Evolutionary conservation across 192 early-diverging fungal genomes (phyloP).

Genomic region (Spinellus fusiger): DNA sequence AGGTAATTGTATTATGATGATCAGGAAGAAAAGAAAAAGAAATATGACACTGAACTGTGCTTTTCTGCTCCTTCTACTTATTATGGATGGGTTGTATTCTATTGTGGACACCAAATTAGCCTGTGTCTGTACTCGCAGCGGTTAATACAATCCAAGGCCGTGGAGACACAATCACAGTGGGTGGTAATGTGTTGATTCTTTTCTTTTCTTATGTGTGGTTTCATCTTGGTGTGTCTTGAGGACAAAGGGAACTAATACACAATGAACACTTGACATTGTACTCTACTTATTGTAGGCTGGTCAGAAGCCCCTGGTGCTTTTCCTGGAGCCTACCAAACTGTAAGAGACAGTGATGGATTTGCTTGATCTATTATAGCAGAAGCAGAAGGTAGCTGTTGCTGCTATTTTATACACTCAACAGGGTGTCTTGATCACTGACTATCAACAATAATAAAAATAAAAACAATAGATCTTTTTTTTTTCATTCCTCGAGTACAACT

Average conservation of each 20-base stretch:
- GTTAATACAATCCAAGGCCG: constrained; percentile 40
- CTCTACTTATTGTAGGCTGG: constrained; percentile 2
- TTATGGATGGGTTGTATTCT: too few species aligned
- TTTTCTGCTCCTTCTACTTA: neutral
- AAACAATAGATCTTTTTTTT: too few species aligned
- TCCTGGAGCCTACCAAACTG: constrained; percentile 19
- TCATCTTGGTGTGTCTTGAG: too few species aligned
- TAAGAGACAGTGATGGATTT: constrained; percentile 18
- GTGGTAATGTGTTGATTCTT: too few species aligned
- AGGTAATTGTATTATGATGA: constrained; percentile 31
- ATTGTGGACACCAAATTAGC: constrained; percentile 20
- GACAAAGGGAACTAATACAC: too few species aligned
- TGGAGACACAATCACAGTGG: constrained; percentile 37
- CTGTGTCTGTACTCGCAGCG: constrained; percentile 41
- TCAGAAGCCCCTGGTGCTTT: constrained; percentile 28
- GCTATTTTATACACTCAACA: too few species aligned
- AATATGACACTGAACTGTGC: neutral
- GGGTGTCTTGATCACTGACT: too few species aligned
- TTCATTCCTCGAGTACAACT: too few species aligned
- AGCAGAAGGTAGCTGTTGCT: too few species aligned
- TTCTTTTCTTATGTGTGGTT: neutral
- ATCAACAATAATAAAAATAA: too few species aligned
- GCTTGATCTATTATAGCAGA: neutral
- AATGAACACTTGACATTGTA: neutral
- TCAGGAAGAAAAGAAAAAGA: neutral